phyloP scores from a whole-genome alignment of 106 monocot genomes.

The Alisma plantagoaquatica region DNA sequence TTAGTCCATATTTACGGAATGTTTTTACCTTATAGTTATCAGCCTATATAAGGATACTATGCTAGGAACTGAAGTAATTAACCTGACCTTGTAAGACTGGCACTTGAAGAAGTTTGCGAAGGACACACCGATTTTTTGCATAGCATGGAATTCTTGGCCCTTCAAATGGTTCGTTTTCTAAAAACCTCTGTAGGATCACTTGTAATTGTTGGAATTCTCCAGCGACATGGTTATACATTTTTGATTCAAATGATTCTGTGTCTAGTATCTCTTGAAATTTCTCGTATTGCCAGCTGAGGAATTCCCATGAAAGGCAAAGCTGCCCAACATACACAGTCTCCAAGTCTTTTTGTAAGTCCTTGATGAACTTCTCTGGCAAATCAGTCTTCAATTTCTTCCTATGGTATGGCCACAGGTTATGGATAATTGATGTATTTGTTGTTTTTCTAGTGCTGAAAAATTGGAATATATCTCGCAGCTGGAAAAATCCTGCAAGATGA shows the following conservation, averaged over 20 bases:
- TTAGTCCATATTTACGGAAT: not conserved
- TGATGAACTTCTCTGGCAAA: constrained; percentile 53
- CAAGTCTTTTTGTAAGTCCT: constrained; percentile 54
- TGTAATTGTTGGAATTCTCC: constrained; percentile 85
- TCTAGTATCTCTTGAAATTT: constrained; percentile 35
- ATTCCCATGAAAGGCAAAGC: constrained; percentile 89
- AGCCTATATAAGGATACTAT: not conserved
- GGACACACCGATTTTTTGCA: constrained; percentile 52
- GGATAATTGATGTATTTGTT: constrained; percentile 36
- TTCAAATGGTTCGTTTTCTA: constrained; percentile 80
- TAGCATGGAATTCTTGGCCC: constrained; percentile 65
- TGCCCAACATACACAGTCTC: constrained; percentile 90
- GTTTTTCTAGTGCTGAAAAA: constrained; percentile 28
- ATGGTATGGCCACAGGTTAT: constrained; percentile 29
- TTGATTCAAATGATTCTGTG: constrained; percentile 26
- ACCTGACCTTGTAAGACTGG: constrained; percentile 62
- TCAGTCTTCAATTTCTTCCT: constrained; percentile 26
- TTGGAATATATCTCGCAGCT: constrained; percentile 47
- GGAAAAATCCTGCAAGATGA: constrained; percentile 53
- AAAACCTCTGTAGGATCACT: constrained; percentile 56
- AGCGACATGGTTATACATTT: constrained; percentile 59
- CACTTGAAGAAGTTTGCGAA: constrained; percentile 69
- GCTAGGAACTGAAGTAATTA: not conserved
- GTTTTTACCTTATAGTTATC: not conserved
- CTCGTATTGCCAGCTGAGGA: constrained; percentile 81